Base-by-base conservation (phyloP, 179 eudicot genomes). In the Silene coronaria region DNA sequence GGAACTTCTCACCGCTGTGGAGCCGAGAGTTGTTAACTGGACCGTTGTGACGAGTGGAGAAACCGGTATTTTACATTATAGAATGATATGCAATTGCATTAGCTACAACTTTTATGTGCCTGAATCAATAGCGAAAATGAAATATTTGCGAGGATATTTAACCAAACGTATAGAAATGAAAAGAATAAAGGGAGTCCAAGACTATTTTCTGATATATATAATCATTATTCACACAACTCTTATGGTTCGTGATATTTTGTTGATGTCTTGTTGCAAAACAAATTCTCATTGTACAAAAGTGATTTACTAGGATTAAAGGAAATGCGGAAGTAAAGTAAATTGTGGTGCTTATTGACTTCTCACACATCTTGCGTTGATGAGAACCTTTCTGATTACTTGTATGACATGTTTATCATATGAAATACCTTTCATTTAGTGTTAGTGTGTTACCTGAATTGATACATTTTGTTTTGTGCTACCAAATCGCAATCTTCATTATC, bases 11-110 rank as follows among this genome's bases (percentile, higher is more conserved):
- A 89, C 84, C 78, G 88, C 91, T 38, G 96, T 91, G 77, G 90
- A 91, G 78, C 90, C 89, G 1, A 84, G 96, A 84, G 96, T 91
- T 69, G 91, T 91, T 60, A 87, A 89, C 80, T 91, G 93, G 96
- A 76, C 81, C 70, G 87, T 91, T 76, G 87, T 89, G 58, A 89
- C 93, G 70, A 83, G 81, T 45, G 93, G 91, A 5, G 91, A 91
- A 87, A 88, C 84, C 77, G 94, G 93, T 91, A 84, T 38, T 55
- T 28, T 32, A 51, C 22, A 27, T 21, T 24, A 53, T 0, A 53
- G 38, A 16, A 4, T 27, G 42, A 12, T 28, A 26, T 27, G 19
- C 34, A 63, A 63, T 63, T 63, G 0, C 65, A 11, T 60, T 27
- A 63, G 7, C 67, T 4, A 4, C 67, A 12, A 19, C 64, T 8